phyloP scores from a whole-genome alignment of 371 early-diverging fungal species.

The Massospora cicadina region DNA sequence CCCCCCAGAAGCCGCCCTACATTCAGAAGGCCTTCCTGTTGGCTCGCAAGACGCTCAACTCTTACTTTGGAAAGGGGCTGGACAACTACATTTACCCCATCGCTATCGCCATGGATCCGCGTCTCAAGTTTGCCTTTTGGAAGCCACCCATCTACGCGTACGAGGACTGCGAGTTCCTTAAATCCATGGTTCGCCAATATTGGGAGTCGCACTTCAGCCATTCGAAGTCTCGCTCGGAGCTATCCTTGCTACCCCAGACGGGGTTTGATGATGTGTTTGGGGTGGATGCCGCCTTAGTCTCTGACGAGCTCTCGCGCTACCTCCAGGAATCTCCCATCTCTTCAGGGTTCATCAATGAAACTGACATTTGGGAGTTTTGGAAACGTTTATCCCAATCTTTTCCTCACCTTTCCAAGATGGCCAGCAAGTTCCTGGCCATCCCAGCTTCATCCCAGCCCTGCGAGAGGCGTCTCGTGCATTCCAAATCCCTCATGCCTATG shows the following conservation, averaged over 20 bases:
- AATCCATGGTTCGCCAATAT: not conserved
- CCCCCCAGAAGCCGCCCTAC: not conserved
- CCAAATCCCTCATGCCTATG: not conserved
- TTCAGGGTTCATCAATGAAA: not conserved
- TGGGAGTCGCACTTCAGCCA: not conserved
- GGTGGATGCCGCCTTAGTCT: not conserved
- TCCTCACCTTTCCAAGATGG: constrained; percentile 8
- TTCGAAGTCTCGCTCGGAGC: not conserved
- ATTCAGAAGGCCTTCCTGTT: not conserved
- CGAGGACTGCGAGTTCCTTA: not conserved
- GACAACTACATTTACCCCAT: not conserved
- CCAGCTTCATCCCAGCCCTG: constrained; percentile 2
- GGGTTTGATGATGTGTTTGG: not conserved
- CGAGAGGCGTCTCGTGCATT: constrained; percentile 4
- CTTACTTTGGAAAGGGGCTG: not conserved
- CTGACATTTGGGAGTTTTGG: not conserved
- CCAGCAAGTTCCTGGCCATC: constrained; percentile 10
- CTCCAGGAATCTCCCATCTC: not conserved
- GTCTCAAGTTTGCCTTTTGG: not conserved
- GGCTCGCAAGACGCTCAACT: not conserved
- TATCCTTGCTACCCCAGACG: not conserved
- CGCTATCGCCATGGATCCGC: not conserved
- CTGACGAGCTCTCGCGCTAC: not conserved
- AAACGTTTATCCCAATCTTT: not conserved
- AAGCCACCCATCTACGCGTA: not conserved